Evolutionary conservation across 352 stramenopile genomes (phyloP).

Genomic region (Thraustochytrium sp.): DNA sequence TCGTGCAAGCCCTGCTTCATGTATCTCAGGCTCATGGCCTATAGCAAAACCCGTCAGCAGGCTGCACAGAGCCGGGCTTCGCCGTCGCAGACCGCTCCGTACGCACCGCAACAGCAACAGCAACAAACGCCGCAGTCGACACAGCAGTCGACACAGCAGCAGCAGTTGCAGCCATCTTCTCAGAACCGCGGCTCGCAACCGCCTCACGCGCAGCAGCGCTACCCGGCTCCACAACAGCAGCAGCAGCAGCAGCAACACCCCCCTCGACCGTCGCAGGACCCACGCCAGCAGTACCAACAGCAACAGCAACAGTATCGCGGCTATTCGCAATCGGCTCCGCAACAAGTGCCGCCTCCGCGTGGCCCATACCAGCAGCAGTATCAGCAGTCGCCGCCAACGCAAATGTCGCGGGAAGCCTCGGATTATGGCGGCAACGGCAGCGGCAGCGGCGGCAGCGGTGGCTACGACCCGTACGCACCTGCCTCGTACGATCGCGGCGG

Average conservation of each 20-base stretch:
- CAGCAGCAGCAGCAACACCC: background rate
- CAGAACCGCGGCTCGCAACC: no score
- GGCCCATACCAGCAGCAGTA: no score
- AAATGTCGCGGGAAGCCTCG: no score
- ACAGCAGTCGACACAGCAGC: background rate
- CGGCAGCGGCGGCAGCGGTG: no score
- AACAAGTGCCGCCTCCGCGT: no score
- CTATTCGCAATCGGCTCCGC: no score
- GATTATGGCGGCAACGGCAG: no score
- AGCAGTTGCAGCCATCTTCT: no score
- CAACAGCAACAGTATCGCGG: no score
- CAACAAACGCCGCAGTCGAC: background rate
- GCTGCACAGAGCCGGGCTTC: background rate
- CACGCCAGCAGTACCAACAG: background rate
- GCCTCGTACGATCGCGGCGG: background rate
- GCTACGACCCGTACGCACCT: background rate
- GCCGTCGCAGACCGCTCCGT: background rate
- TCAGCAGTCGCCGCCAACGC: no score
- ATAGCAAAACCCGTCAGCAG: background rate
- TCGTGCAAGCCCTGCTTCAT: background rate
- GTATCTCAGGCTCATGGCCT: background rate
- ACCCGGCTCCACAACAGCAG: background rate
- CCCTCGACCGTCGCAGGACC: background rate
- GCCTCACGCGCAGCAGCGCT: no score
- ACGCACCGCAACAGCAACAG: background rate